phyloP scores from a whole-genome alignment of 306 rosid species.

The Pyrus pyrifolia region DNA sequence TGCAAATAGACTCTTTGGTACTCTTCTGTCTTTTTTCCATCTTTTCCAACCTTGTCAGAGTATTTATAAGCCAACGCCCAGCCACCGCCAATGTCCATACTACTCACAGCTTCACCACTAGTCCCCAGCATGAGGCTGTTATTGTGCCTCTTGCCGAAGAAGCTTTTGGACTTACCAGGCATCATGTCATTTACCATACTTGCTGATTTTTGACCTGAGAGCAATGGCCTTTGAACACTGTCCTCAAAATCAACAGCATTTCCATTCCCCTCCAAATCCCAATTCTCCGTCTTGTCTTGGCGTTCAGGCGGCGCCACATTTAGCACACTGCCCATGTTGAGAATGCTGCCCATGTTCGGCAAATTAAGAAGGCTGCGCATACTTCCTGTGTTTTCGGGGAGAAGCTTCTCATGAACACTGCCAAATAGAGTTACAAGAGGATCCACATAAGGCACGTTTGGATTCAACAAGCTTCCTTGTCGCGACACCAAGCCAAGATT shows the following conservation, averaged over 20 bases:
- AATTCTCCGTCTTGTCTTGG: conserved; percentile 16
- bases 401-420: conserved; percentile 34
- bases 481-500: conserved; percentile 21
- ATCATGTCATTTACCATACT: conserved; percentile 16
- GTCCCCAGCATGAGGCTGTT: conserved; percentile 9
- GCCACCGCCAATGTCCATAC: conserved; percentile 43
- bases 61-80: conserved; percentile 35
- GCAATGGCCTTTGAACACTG: conserved; percentile 26
- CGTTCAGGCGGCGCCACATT: conserved; percentile 9
- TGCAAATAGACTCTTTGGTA: conserved; percentile 34
- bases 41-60: conserved; percentile 19
- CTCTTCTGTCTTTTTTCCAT: conserved; percentile 31
- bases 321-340: conserved; percentile 27
- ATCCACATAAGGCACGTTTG: conserved; percentile 19
- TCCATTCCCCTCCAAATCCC: conserved; percentile 29
- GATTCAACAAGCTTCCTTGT: conserved; percentile 29
- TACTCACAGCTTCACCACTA: conserved; percentile 17
- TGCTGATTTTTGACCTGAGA: conserved; percentile 19
- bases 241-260: conserved; percentile 24
- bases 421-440: conserved; percentile 40
- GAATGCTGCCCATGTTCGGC: conserved; percentile 33
- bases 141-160: conserved; percentile 8
- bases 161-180: conserved; percentile 4
- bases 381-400: conserved; percentile 23
- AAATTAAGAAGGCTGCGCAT: conserved; percentile 22